These are phyloP conservation scores for Fusarium chaquense DNA, from an alignment of 2,329 filamentous ascomycete genomes.

Conservation along the genomic window DNA sequence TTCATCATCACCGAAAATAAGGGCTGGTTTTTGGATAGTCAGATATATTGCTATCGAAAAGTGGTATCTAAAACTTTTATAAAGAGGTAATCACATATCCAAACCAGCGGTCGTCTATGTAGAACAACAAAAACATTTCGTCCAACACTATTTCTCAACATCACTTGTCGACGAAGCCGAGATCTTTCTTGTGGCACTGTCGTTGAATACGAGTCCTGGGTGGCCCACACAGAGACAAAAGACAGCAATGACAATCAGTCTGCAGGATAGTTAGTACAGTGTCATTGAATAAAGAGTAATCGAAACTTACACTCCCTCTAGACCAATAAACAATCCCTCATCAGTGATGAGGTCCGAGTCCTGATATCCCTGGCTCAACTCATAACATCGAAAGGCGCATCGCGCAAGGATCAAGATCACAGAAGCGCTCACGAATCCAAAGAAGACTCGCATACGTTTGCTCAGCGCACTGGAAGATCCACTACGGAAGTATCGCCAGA, in stretches of 20 bases:
- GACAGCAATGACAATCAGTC: slow-evolving; percentile 53
- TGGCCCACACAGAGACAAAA: slow-evolving; percentile 55
- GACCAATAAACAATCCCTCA: slow-evolving; percentile 63
- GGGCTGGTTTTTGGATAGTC: background rate
- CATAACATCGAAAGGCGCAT: slow-evolving; percentile 72
- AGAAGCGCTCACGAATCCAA: slow-evolving; percentile 63
- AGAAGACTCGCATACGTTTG: slow-evolving; percentile 57
- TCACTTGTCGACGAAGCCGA: slow-evolving; percentile 14
- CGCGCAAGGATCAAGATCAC: slow-evolving; percentile 71
- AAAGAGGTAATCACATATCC: too few relatives aligned
- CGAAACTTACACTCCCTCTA: slow-evolving; percentile 62
- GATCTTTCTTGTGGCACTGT: background rate
- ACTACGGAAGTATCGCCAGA: slow-evolving; percentile 55
- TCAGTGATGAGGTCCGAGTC: slow-evolving; percentile 64
- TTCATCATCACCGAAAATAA: background rate
- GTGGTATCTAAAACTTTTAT: background rate
- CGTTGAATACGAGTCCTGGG: slow-evolving; percentile 51
- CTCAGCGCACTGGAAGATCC: slow-evolving; percentile 33
- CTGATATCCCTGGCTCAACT: slow-evolving; percentile 71
- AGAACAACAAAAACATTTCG: background rate
- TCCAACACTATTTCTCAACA: slow-evolving; percentile 8
- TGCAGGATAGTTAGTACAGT: slow-evolving; percentile 32
- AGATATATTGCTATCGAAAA: background rate
- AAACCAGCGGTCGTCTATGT: fast-evolving
- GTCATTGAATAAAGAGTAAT: too few relatives aligned